phyloP scores from a whole-genome alignment of 257 asterid genomes.

The Plantago ovata region DNA sequence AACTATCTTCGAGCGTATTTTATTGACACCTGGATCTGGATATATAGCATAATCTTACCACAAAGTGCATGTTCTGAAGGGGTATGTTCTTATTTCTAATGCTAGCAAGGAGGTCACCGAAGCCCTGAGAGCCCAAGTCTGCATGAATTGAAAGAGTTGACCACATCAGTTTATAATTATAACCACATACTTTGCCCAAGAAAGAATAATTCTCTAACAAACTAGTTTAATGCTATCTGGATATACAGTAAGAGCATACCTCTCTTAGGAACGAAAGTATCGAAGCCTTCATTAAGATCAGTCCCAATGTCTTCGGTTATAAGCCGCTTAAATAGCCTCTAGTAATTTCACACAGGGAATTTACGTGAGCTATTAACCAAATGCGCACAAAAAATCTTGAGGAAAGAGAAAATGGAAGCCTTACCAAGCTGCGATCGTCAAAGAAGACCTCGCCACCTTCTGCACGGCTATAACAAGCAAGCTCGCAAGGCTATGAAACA shows the following conservation, averaged over 20 bases:
- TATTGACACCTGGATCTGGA: slow-evolving; percentile 19
- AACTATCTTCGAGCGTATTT: slow-evolving; percentile 20
- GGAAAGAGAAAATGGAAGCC: slow-evolving; percentile 28
- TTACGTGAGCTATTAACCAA: slow-evolving; percentile 15
- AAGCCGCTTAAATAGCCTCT: slow-evolving; percentile 94
- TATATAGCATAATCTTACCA: slow-evolving; percentile 53
- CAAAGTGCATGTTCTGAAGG: slow-evolving; percentile 98
- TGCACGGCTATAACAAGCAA: slow-evolving; percentile 89
- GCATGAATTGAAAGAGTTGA: slow-evolving; percentile 28
- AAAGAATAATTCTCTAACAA: slow-evolving; percentile 12
- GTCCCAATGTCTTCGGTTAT: slow-evolving; percentile 85
- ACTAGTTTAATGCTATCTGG: slow-evolving; percentile 12
- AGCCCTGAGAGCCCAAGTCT: slow-evolving; percentile 95
- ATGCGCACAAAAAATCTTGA: slow-evolving; percentile 6
- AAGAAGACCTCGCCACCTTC: slow-evolving; percentile 94
- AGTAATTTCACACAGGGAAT: slow-evolving; percentile 26
- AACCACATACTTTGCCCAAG: slow-evolving; percentile 16
- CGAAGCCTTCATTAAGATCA: slow-evolving; percentile 89
- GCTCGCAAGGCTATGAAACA: slow-evolving; percentile 85
- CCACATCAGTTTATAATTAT: slow-evolving; percentile 21
- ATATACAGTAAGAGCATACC: slow-evolving; percentile 41
- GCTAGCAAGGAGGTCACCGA: slow-evolving; percentile 86
- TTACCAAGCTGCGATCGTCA: slow-evolving; percentile 95
- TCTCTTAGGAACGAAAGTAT: slow-evolving; percentile 69
- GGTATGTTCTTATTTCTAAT: slow-evolving; percentile 75